Evolutionary conservation across 2,329 filamentous ascomycete genomes (phyloP).

Genomic region (Pestalotiopsis sp.): DNA sequence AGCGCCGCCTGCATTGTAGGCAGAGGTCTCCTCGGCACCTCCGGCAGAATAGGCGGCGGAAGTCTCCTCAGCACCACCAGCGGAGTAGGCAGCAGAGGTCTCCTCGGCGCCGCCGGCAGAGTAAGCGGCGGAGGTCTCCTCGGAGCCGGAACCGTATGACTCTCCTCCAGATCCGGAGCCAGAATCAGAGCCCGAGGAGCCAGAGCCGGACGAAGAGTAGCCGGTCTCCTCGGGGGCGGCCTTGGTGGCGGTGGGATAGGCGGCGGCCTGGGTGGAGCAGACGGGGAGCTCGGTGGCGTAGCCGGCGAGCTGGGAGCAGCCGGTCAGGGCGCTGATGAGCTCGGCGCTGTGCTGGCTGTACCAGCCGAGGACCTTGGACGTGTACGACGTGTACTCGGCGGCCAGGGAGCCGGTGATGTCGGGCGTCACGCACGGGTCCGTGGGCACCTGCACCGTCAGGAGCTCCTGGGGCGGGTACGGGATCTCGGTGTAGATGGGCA

Average conservation of each 20-base stretch:
- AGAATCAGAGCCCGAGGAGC: not conserved
- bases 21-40: not conserved
- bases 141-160: not conserved
- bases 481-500: constrained; percentile 20
- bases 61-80: not conserved
- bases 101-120: not conserved
- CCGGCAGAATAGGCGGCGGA: not conserved
- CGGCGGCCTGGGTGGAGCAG: constrained; percentile 17
- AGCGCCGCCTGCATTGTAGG: not conserved
- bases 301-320: constrained; percentile 20
- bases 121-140: not conserved
- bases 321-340: constrained; percentile 19
- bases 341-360: constrained; percentile 23
- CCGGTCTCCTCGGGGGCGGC: not conserved
- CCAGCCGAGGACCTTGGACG: constrained; percentile 21
- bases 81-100: not conserved
- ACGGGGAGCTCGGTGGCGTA: constrained; percentile 16
- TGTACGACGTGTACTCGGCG: constrained; percentile 24
- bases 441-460: constrained; percentile 12
- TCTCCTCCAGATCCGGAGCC: not conserved
- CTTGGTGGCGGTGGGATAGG: not conserved
- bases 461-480: constrained; percentile 24
- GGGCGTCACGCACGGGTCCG: constrained; percentile 25
- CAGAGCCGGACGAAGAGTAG: not conserved
- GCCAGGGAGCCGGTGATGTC: constrained; percentile 22